phyloP scores from a whole-genome alignment of 1,139 yeast species.

The Blastobotrys ciferrii region DNA sequence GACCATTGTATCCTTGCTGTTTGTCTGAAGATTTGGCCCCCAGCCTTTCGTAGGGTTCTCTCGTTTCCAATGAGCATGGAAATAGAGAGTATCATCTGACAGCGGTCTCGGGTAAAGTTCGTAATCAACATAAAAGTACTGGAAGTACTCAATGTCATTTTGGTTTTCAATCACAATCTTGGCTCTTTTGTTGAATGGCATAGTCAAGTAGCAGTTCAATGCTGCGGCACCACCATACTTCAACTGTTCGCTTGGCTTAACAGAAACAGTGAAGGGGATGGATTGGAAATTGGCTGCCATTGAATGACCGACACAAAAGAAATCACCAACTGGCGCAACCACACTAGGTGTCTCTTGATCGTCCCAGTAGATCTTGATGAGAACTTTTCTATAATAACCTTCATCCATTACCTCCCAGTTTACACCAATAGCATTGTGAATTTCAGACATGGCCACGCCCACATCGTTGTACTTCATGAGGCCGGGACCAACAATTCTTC shows the following conservation, averaged over 20 bases:
- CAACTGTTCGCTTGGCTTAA: conserved; percentile 6
- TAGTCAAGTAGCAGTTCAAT: conserved; percentile 7
- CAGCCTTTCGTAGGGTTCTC: conserved; percentile 12
- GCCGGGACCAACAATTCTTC: conserved; percentile 9
- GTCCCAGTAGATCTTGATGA: conserved; percentile 11
- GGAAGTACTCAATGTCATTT: conserved; percentile 6
- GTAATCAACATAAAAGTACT: conserved; percentile 9
- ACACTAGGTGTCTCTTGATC: conserved; percentile 10
- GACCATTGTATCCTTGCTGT: conserved; percentile 7
- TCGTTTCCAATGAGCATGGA: conserved; percentile 12
- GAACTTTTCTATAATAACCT: conserved; percentile 8
- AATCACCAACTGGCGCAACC: conserved; percentile 12
- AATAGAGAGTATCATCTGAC: conserved; percentile 9
- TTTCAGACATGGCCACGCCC: conserved; percentile 9
- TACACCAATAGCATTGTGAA: conserved; percentile 8
- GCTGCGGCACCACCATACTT: conserved; percentile 9
- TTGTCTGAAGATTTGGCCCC: conserved; percentile 13
- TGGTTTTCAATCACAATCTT: conserved; percentile 6
- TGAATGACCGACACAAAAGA: conserved; percentile 8
- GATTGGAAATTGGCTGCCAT: conserved; percentile 12
- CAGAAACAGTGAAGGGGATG: conserved; percentile 10
- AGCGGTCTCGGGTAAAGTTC: conserved; percentile 6
- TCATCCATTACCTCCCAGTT: conserved; percentile 11
- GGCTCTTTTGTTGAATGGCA: conserved; percentile 7
- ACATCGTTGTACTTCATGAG: conserved; percentile 9